phyloP scores from a whole-genome alignment of 2,329 filamentous ascomycete species.

The Colletotrichum brevisporum region DNA sequence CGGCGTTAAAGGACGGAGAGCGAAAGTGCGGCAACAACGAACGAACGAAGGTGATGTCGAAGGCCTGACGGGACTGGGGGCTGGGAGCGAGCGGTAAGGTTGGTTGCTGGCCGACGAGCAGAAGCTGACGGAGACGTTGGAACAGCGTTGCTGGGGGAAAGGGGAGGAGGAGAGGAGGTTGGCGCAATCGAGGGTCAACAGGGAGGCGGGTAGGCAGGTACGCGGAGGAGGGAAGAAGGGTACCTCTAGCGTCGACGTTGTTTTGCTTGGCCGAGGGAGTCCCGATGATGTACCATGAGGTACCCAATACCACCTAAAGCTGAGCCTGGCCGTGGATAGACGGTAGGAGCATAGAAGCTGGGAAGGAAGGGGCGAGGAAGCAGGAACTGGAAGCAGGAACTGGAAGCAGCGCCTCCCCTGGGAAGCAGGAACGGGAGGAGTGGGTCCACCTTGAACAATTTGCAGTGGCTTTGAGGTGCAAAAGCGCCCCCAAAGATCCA shows the following conservation, averaged over 20 bases:
- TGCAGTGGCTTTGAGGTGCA: constrained; percentile 6
- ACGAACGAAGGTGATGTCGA: constrained; percentile 37
- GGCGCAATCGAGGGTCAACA: constrained; percentile 2
- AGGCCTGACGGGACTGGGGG: constrained; percentile 12
- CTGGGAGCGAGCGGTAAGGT: constrained; percentile 32
- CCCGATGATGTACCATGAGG: too few species aligned
- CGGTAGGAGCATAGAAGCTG: too few species aligned
- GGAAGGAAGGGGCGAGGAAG: constrained; percentile 16
- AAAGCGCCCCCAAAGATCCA: constrained; percentile 14
- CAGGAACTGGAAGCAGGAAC: constrained; percentile 16
- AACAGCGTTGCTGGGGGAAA: constrained; percentile 47
- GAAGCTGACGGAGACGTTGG: constrained; percentile 32
- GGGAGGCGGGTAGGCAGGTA: not conserved
- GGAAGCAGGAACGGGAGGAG: constrained; percentile 23
- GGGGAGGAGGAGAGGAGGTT: constrained; percentile 10
- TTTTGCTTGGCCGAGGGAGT: too few species aligned
- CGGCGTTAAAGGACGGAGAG: constrained; percentile 22
- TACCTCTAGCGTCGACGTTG: too few species aligned
- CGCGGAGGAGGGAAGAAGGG: too few species aligned
- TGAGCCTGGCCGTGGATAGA: too few species aligned
- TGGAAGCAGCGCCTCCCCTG: not conserved
- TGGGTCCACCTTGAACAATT: constrained; percentile 21
- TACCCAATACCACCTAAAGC: too few species aligned
- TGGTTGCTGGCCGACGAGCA: constrained; percentile 40
- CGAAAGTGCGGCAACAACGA: constrained; percentile 39